Evolutionary conservation across 2,329 filamentous ascomycete species (phyloP), one percentile per base, ranked within the genome.

Genomic region (Botrytis squamosa): DNA sequence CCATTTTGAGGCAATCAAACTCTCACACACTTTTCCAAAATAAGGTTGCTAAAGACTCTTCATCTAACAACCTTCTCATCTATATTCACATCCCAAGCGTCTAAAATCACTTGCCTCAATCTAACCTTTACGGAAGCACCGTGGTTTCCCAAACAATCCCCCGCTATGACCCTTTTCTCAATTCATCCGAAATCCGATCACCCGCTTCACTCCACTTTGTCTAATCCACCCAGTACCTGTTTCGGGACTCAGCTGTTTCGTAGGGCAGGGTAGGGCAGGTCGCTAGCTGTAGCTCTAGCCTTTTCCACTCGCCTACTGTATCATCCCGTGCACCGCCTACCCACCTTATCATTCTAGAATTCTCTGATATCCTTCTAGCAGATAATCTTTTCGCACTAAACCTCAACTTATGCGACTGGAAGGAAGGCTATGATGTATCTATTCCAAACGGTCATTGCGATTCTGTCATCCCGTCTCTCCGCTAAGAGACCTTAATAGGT

Each of bases 121-220:
- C 44, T 18, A 67, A 52, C 33, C 44, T 55, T 25, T 16, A 57
- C 52, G 52, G 7, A 36, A 36, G 46, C 14, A 67, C 65, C 25
- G 9, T 57, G 42, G n/a, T 29, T 42, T 57, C 10, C 25, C 36
- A 68, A 57, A 68, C 66, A 68, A 68, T 57, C 40, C 6, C 22
- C 36, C 66, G 49, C 66, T 68, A 57, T 68, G 66, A 57, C 49
- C 66, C 33, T 29, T 18, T 57, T 68, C 49, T 57, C 49, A 68
- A 68, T 57, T n/a, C 42, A 68, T 68, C 66, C 66, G 49, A 68
- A 68, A 57, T 40, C 65, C 65, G 65, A 68, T 68, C 65, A 68
- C 25, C 33, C 65, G 38, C 65, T 42, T 57, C 16, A 33, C 36
- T 68, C 65, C 65, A 68, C 66, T 68, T 22, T 57, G 52, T 68